phyloP scores from a whole-genome alignment of 2,329 filamentous ascomycete species.

The Pseudogymnoascus sp. region DNA sequence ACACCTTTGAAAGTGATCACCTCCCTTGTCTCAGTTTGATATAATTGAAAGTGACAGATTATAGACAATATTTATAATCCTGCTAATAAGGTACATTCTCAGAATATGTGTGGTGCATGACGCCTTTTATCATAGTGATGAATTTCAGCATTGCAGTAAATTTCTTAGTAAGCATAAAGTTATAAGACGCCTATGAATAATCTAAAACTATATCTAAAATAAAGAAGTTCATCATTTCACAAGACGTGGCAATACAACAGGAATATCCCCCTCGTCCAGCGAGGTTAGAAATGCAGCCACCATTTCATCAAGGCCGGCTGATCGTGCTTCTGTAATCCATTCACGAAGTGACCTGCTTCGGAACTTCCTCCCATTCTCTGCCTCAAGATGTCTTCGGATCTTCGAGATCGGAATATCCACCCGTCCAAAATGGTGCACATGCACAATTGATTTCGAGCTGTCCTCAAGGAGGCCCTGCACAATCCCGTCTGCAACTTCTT shows the following conservation, averaged over 20 bases:
- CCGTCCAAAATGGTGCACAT: not conserved
- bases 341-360: not conserved
- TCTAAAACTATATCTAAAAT: not conserved
- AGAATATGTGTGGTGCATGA: not conserved
- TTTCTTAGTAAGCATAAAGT: not conserved
- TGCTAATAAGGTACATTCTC: not conserved
- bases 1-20: not conserved
- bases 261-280: not conserved
- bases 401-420: not conserved
- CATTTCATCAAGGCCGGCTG: not conserved
- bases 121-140: not conserved
- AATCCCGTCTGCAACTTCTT: conserved; percentile 10
- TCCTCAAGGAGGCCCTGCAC: not conserved
- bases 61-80: not conserved
- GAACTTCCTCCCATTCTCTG: not conserved
- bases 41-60: not conserved
- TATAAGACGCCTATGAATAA: not conserved
- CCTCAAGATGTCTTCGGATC: not conserved
- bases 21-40: not conserved
- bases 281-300: not conserved
- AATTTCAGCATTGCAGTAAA: not conserved
- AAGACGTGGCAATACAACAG: not conserved
- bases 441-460: not conserved
- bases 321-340: not conserved
- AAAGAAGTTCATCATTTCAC: not conserved